Conservation (phyloP, 139 green algal genomes). For the Penium margaritaceum region DNA sequence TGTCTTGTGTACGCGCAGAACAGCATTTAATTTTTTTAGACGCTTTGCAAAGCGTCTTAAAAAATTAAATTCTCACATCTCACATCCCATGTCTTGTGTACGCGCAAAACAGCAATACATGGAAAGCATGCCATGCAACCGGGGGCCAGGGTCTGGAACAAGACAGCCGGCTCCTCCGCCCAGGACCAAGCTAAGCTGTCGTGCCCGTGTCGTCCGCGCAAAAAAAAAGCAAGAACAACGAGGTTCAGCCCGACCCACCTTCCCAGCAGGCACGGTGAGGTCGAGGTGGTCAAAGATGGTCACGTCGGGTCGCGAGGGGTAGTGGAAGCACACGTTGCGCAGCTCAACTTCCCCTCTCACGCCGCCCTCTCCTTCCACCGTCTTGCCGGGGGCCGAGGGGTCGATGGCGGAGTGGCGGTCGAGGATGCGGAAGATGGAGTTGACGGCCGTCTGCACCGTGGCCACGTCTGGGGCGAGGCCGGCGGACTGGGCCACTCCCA, state of each 20-base stretch:
- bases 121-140: neutral
- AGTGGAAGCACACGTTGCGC: slow-evolving; percentile 27
- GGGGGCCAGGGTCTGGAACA: neutral
- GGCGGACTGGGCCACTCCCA: slow-evolving; percentile 19
- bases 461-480: slow-evolving; percentile 14
- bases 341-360: slow-evolving; percentile 39
- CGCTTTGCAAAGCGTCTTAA: too few relatives aligned
- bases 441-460: slow-evolving; percentile 36
- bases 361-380: neutral
- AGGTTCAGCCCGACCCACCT: slow-evolving; percentile 20
- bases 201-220: neutral
- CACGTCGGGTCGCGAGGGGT: slow-evolving; percentile 39
- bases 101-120: neutral
- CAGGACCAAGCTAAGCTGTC: neutral
- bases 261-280: slow-evolving; percentile 45
- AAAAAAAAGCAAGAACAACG: neutral
- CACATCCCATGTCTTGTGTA: neutral
- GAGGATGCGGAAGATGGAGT: slow-evolving; percentile 39
- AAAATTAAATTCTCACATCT: too few relatives aligned
- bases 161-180: neutral
- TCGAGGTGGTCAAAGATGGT: slow-evolving; percentile 28
- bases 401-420: slow-evolving; percentile 40
- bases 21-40: too few relatives aligned
- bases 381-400: slow-evolving; percentile 21
- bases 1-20: neutral